Evolutionary conservation across 177 flowering plant genomes (phyloP).

Genomic region (Tripterygium wilfordii): DNA sequence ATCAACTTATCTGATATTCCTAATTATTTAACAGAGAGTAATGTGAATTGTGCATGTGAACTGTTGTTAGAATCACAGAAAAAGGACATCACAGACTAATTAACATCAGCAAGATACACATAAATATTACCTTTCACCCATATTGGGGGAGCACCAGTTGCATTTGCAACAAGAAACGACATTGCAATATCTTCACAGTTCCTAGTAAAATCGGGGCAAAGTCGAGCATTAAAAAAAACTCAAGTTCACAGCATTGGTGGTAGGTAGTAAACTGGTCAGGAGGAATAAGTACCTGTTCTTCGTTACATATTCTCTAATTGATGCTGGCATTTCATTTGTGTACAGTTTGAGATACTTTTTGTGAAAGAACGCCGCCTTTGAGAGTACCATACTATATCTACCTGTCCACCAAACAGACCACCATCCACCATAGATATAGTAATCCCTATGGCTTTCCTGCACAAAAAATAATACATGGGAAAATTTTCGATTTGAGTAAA

Average conservation of each 20-base stretch:
- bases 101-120: not conserved
- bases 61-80: not conserved
- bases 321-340: slow-evolving; percentile 36
- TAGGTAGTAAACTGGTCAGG: not conserved
- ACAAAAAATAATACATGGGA: too few relatives aligned
- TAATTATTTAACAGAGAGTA: too few relatives aligned
- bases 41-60: not conserved
- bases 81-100: not conserved
- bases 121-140: slow-evolving; percentile 55
- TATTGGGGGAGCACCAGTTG: slow-evolving; percentile 42
- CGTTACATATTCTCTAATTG: slow-evolving; percentile 39
- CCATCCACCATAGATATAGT: slow-evolving; percentile 50
- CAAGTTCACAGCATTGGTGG: not conserved
- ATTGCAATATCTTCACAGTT: slow-evolving; percentile 55
- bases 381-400: slow-evolving; percentile 52
- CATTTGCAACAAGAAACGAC: slow-evolving; percentile 52
- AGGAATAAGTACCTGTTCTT: slow-evolving; percentile 26
- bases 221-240: not conserved
- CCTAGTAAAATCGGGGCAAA: slow-evolving; percentile 13
- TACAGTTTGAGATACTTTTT: slow-evolving; percentile 42
- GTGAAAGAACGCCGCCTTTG: slow-evolving; percentile 57
- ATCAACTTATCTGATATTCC: too few relatives aligned
- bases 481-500: too few relatives aligned
- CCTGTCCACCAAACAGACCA: slow-evolving; percentile 73
- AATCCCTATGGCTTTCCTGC: slow-evolving; percentile 26